phyloP scores from a whole-genome alignment of 176 grass and related monocot species.

The Typha latifolia region DNA sequence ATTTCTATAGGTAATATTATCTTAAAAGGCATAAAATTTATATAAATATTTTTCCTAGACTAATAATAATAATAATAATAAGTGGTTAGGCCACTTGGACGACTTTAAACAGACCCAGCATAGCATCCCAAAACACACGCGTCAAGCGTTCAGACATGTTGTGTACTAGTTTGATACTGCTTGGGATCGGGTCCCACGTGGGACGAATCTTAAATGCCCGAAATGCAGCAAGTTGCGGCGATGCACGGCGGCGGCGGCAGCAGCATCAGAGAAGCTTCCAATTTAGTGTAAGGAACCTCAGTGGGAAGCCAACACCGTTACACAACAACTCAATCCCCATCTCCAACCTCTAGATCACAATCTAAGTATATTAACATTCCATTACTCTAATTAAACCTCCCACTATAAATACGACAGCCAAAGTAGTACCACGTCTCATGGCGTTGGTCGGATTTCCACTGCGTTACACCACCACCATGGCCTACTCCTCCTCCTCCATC shows the following conservation, averaged over 20 bases:
- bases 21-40: too few relatives aligned
- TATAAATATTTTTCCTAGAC: too few relatives aligned
- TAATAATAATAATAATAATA: too few relatives aligned
- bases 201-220: background rate
- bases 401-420: background rate
- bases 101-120: too few relatives aligned
- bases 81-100: too few relatives aligned
- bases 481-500: conserved; percentile 45
- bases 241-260: conserved; percentile 7
- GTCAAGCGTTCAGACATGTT: too few relatives aligned
- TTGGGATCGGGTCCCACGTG: conserved; percentile 2
- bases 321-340: background rate
- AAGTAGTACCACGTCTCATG: background rate
- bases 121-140: too few relatives aligned
- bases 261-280: conserved; percentile 43
- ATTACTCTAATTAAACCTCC: background rate
- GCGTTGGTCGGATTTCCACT: background rate
- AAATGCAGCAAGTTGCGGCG: conserved; percentile 22
- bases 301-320: conserved; percentile 24
- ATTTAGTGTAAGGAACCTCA: conserved; percentile 32
- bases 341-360: background rate
- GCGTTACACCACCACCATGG: background rate
- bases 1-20: too few relatives aligned
- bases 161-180: too few relatives aligned
- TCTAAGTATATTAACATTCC: background rate